A percentile compares a stretch with the other conserved stretches of the same genome.
Conservation (phyloP, 768 basidiomycete genomes). For the Naganishia onofrii region DNA sequence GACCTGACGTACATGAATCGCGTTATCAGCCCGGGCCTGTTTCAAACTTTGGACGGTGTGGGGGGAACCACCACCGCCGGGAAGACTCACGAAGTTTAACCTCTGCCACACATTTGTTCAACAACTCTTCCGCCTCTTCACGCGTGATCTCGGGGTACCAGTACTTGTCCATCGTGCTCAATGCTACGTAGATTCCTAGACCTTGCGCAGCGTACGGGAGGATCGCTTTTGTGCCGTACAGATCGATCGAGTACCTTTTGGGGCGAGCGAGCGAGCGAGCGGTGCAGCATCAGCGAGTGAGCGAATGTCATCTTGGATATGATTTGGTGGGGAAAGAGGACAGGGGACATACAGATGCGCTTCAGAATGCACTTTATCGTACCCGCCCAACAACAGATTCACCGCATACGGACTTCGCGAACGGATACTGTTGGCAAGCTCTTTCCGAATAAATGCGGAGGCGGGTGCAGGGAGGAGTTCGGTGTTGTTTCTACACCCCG, state of each 20-base stretch:
- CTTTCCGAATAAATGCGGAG: slow-evolving; percentile 89
- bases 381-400: slow-evolving; percentile 89
- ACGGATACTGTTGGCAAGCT: slow-evolving; percentile 82
- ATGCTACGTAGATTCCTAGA: slow-evolving; percentile 85
- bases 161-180: slow-evolving; percentile 90
- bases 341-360: slow-evolving; percentile 55
- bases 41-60: background rate
- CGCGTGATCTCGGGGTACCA: slow-evolving; percentile 81
- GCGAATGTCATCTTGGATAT: background rate
- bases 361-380: slow-evolving; percentile 65
- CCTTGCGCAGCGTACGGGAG: slow-evolving; percentile 95
- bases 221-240: slow-evolving; percentile 80
- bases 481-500: slow-evolving; percentile 63
- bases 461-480: slow-evolving; percentile 85
- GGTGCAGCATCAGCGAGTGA: too few species aligned
- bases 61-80: too few species aligned
- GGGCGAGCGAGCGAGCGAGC: too few species aligned
- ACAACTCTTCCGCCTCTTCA: slow-evolving; percentile 78
- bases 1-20: slow-evolving; percentile 52
- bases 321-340: background rate
- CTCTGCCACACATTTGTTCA: slow-evolving; percentile 84
- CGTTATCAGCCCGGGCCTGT: background rate
- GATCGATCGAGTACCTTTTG: slow-evolving; percentile 70
- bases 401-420: slow-evolving; percentile 84
- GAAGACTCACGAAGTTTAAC: slow-evolving; percentile 68